Evolutionary conservation across 148 eudicot genomes (phyloP).

Genomic region (Limonium bicolor): DNA sequence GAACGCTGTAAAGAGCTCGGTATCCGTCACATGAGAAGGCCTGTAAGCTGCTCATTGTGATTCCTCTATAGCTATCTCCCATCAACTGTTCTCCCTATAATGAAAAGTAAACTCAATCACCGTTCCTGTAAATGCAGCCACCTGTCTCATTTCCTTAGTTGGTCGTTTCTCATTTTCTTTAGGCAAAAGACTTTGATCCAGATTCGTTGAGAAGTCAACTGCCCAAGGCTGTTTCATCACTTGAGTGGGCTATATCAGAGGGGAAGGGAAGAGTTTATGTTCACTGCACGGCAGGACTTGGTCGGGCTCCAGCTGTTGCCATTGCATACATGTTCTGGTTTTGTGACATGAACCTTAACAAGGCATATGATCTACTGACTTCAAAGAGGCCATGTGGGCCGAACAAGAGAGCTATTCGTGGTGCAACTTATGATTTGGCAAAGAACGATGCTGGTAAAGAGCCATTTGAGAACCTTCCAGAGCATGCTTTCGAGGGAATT

Average conservation of each 20-base stretch:
- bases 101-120: no score
- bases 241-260: constrained; percentile 78
- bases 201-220: constrained; percentile 65
- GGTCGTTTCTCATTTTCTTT: not conserved
- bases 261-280: constrained; percentile 78
- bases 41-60: constrained; percentile 37
- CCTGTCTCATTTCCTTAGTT: no score
- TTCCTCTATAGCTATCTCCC: no score
- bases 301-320: constrained; percentile 93
- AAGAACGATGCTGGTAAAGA: constrained; percentile 66
- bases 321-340: constrained; percentile 97
- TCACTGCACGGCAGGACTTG: constrained; percentile 94
- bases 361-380: constrained; percentile 51
- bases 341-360: constrained; percentile 48
- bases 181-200: constrained; percentile 92
- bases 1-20: constrained; percentile 35
- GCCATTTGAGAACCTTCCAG: constrained; percentile 71
- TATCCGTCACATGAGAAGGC: constrained; percentile 79
- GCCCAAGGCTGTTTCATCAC: constrained; percentile 74
- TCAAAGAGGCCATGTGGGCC: constrained; percentile 90
- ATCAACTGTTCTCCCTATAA: no score
- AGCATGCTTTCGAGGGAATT: constrained; percentile 56
- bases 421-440: constrained; percentile 85
- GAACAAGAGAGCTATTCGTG: constrained; percentile 66
- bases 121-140: no score